Conservation (phyloP, 345 rosid species). For the Eutrema yunnanense region DNA sequence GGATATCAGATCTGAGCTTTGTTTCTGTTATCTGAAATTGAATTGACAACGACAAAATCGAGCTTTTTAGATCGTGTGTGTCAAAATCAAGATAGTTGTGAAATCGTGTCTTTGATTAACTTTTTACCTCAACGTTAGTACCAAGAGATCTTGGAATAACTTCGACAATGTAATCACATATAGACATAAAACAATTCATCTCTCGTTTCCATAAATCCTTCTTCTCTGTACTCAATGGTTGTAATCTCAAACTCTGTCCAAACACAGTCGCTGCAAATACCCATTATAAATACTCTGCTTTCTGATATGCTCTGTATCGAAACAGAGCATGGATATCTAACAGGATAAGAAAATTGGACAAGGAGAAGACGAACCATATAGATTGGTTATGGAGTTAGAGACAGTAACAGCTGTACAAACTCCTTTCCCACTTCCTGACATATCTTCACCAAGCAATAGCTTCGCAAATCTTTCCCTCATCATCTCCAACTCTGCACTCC, state of each 20-base stretch:
- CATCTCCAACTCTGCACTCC: constrained; percentile 49
- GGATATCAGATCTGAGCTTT: constrained; percentile 64
- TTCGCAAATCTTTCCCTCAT: constrained; percentile 87
- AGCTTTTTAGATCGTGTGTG: neutral
- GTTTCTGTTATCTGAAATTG: constrained; percentile 58
- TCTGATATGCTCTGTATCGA: neutral
- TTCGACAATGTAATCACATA: constrained; percentile 77
- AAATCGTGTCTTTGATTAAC: neutral
- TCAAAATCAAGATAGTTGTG: neutral
- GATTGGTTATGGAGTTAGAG: constrained; percentile 85
- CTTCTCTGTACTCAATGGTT: constrained; percentile 83
- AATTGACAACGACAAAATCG: neutral
- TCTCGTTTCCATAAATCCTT: constrained; percentile 83
- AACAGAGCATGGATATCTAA: neutral
- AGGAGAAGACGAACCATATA: constrained; percentile 49
- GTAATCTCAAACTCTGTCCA: constrained; percentile 74
- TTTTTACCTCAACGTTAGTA: constrained; percentile 53
- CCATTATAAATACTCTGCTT: neutral
- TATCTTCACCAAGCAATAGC: constrained; percentile 85
- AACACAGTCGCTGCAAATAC: constrained; percentile 70
- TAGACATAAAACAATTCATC: constrained; percentile 82
- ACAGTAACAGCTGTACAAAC: constrained; percentile 84
- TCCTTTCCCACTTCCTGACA: constrained; percentile 94
- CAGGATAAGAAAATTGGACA: neutral
- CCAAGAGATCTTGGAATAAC: constrained; percentile 57